Conservation (phyloP, 805 yeast genomes). For the Kazachstania kunashirensis region DNA sequence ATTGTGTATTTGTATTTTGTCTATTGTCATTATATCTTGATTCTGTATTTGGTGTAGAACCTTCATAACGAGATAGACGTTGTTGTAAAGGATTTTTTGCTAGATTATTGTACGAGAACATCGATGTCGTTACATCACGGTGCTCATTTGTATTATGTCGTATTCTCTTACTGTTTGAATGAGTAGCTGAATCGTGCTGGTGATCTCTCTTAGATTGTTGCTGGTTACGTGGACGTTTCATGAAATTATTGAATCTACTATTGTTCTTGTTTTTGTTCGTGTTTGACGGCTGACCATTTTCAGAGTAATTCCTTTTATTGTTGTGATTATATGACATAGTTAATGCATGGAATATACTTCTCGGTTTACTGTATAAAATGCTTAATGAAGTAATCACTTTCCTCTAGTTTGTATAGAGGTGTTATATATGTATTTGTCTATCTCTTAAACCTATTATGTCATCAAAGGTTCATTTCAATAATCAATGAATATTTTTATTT, state of each 20-base stretch:
- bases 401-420: too few relatives aligned
- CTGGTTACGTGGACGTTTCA: neutral
- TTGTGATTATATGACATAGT: neutral
- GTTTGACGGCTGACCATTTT: neutral
- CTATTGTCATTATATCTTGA: neutral
- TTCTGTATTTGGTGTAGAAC: neutral
- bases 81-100: too few relatives aligned
- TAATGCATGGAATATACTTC: too few relatives aligned
- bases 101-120: neutral
- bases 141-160: constrained; percentile 1
- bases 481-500: too few relatives aligned
- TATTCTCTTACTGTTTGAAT: constrained; percentile 2
- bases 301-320: neutral
- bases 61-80: constrained; percentile 4
- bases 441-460: too few relatives aligned
- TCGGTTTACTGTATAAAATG: too few relatives aligned
- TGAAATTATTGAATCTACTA: neutral
- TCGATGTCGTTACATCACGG: neutral
- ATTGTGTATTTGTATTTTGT: neutral
- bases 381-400: too few relatives aligned
- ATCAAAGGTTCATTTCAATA: too few relatives aligned
- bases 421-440: too few relatives aligned
- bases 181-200: neutral
- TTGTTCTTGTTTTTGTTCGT: neutral
- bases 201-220: neutral